phyloP scores from a whole-genome alignment of 1,284 basidiomycete species.

The Volvariella surrecta region DNA sequence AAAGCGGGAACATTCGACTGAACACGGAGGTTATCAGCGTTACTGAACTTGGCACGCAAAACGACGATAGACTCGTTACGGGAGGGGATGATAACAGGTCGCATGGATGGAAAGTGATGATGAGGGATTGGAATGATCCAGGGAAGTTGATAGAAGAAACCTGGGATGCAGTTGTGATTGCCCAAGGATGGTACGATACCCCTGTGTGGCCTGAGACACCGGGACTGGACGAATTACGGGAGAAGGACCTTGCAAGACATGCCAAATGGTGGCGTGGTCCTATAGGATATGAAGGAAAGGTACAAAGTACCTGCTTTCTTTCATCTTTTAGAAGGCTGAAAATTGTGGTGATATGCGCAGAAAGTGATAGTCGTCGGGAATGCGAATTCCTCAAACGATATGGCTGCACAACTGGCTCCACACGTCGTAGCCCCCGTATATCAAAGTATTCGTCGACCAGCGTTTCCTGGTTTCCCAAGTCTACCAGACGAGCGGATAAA shows the following conservation, averaged over 20 bases:
- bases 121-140: constrained; percentile 27
- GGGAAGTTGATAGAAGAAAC: constrained; percentile 19
- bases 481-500: constrained; percentile 31
- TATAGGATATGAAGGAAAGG: constrained; percentile 27
- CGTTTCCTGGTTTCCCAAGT: constrained; percentile 28
- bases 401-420: constrained; percentile 31
- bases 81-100: constrained; percentile 19
- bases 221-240: constrained; percentile 25
- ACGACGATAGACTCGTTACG: no score
- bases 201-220: constrained; percentile 31
- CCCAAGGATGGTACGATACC: constrained; percentile 35
- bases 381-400: constrained; percentile 40
- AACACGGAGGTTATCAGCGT: constrained; percentile 29
- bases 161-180: constrained; percentile 38
- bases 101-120: constrained; percentile 29
- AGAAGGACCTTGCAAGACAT: constrained; percentile 24
- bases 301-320: constrained; percentile 11
- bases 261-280: constrained; percentile 32
- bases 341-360: no score
- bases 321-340: no score
- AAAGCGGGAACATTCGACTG: constrained; percentile 26
- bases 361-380: constrained; percentile 36
- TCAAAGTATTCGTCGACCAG: constrained; percentile 31
- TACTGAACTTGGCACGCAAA: constrained; percentile 7
- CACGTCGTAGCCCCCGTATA: constrained; percentile 29